Evolutionary conservation across 768 basidiomycete species (phyloP), one percentile per base, ranked within the genome.

Genomic region (Agrocybe pediades): DNA sequence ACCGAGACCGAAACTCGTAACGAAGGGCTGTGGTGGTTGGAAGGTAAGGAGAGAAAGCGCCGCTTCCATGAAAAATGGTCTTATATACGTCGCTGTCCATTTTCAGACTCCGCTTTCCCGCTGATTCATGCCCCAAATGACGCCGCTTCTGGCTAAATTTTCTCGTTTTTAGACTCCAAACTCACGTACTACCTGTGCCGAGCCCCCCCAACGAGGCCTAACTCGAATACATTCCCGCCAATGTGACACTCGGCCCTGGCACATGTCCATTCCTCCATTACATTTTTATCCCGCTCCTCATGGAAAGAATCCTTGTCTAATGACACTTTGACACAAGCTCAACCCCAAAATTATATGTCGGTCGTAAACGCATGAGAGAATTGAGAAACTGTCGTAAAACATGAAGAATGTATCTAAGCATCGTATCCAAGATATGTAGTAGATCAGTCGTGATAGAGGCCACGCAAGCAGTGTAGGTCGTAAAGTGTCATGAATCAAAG

Each of bases 1-100:
- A 82, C 78, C 73, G 79, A 76, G 73, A 82, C 75, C 70, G 71
- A 74, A 81, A 76, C 73, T 74, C 64, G 75, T 67, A 79, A 72
- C 71, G 74, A 71, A 65, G 65, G 69, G 73, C 66, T 68, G 69
- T 74, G 76, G 73, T 76, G 75, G 82, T 78, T 74, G 65, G 70
- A 71, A 73, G 68, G 53, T 68, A 76, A 77, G 72, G 69, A 60
- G 62, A 63, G 65, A 66, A 62, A 59, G 58, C 58, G 49, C 56
- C 43, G 54, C 54, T 53, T 64, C 65, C 68, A 71, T 58, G 57
- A 62, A 59, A 65, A 60, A 55, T 24, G 48, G 54, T 46, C n/a
- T 67, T 67, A 62, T 60, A 67, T 67, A 67, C 60, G 39, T 54
- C 46, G 43, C 46, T 20, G 16, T 49, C 24, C 24, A n/a, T 41